Base-by-base conservation (phyloP, 148 eudicot genomes). In the Nepenthes gracilis region DNA sequence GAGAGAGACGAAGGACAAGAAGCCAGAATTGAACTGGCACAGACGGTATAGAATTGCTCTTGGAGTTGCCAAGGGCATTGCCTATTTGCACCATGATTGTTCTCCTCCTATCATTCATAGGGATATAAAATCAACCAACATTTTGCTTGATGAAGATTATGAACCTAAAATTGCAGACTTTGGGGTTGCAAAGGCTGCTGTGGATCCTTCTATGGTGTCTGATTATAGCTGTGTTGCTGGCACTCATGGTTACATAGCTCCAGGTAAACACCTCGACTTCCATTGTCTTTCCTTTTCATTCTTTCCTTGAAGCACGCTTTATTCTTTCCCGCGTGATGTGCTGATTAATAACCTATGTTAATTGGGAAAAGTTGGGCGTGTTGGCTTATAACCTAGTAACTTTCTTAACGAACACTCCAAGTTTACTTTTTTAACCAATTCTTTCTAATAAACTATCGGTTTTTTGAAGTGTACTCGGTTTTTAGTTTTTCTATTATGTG, bases 71-170 rank as follows among this genome's bases (percentile, higher is more conserved):
- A 93, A 83, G 71, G 99, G 95, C 58, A 60, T 93, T 15, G 79
- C 90, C 9, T 93, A 93, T 70, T 60, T 93, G 71, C 99, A 93
- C 58, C 95, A 93, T 63, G 97, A 93, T 75, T 89, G 95, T 59
- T 71, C 78, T 45, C 58, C 58, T 8, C 58, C 58, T 4, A 55
- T 55, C 35, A 55, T 55, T 2, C 58, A 55, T 2, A 33, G 58
- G 6, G 58, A 55, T 35, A 35, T 55, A 8, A 55, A 55, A 35
- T 55, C 58, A 5, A 55, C 36, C 58, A 55, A 55, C 36, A 55
- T 55, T 55, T 33, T 55, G 3, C 2, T 55, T 6, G 58, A 55
- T 55, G 58, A 55, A 33, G 14, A 55, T 9, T 33, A 55, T 32
- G 58, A 55, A 8, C 36, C 58, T 33, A 55, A 55, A 55, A 11